phyloP scores from a whole-genome alignment of 2,329 filamentous ascomycete genomes.

The Pseudocercospora cruenta region DNA sequence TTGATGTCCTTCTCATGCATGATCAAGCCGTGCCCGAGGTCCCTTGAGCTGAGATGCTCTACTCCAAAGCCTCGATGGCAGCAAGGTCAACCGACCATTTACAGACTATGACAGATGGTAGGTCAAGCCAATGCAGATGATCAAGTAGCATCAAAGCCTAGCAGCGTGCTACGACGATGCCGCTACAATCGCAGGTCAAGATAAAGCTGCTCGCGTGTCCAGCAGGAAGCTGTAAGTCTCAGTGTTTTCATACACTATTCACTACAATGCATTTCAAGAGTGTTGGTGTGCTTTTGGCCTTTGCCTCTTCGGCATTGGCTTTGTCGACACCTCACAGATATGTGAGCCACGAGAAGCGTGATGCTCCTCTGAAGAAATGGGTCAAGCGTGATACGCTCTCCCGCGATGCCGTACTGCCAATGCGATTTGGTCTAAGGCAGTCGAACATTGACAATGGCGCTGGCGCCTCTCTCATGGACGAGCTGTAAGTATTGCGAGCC shows the following conservation, averaged over 20 bases:
- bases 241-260: not conserved
- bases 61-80: not conserved
- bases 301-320: conserved; percentile 6
- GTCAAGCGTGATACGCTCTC: conserved; percentile 41
- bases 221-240: not conserved
- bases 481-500: conserved; percentile 15
- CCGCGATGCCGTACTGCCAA: conserved; percentile 31
- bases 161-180: not conserved
- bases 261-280: conserved; percentile 1
- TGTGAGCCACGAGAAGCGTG: conserved; percentile 50
- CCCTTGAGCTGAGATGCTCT: not conserved
- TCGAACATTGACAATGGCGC: conserved; percentile 27
- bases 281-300: not conserved
- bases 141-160: not conserved
- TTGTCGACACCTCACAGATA: conserved; percentile 26
- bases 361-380: conserved; percentile 42
- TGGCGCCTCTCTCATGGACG: conserved; percentile 20
- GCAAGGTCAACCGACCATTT: not conserved
- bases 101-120: not conserved
- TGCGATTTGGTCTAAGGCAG: conserved; percentile 32
- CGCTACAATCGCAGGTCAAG: not conserved
- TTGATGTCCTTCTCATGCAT: conserved; percentile 1
- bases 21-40: conserved; percentile 2
- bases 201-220: not conserved
- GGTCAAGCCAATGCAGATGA: not conserved